Conservation (phyloP, 1,284 basidiomycete species). For the Vanrija sp. region DNA sequence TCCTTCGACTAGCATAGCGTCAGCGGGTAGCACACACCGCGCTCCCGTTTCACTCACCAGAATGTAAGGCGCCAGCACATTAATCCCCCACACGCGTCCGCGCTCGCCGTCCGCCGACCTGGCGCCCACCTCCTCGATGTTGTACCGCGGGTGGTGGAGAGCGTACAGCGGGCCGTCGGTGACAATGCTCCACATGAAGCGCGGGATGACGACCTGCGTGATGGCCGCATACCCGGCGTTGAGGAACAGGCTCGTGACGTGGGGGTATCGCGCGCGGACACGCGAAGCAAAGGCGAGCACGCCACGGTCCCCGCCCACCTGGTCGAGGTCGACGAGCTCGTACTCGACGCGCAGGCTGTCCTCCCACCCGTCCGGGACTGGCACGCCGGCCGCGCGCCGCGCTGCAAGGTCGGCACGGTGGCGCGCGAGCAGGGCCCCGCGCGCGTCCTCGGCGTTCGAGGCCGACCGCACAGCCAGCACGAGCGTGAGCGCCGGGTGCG, state of each 20-base stretch:
- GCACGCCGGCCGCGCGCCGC: conserved; percentile 40
- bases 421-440: conserved; percentile 54
- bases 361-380: conserved; percentile 57
- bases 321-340: conserved; percentile 62
- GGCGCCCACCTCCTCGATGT: conserved; percentile 61
- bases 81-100: conserved; percentile 80
- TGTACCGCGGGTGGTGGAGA: conserved; percentile 61
- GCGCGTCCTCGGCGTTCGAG: conserved; percentile 62
- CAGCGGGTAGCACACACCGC: conserved; percentile 25
- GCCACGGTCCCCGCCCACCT: conserved; percentile 55
- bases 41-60: conserved; percentile 57
- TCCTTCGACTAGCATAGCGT: conserved; percentile 34
- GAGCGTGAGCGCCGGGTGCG: conserved; percentile 61
- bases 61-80: conserved; percentile 76
- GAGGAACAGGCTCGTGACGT: conserved; percentile 69
- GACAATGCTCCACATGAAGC: conserved; percentile 56
- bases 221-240: conserved; percentile 71
- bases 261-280: conserved; percentile 56
- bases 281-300: conserved; percentile 63
- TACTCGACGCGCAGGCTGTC: conserved; percentile 62
- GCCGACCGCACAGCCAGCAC: conserved; percentile 76
- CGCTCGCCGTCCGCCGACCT: conserved; percentile 63
- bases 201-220: conserved; percentile 57
- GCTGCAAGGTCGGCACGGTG: conserved; percentile 55
- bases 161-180: conserved; percentile 48